phyloP scores from a whole-genome alignment of 2,329 filamentous ascomycete genomes.

The Scedosporium aurantiacum region DNA sequence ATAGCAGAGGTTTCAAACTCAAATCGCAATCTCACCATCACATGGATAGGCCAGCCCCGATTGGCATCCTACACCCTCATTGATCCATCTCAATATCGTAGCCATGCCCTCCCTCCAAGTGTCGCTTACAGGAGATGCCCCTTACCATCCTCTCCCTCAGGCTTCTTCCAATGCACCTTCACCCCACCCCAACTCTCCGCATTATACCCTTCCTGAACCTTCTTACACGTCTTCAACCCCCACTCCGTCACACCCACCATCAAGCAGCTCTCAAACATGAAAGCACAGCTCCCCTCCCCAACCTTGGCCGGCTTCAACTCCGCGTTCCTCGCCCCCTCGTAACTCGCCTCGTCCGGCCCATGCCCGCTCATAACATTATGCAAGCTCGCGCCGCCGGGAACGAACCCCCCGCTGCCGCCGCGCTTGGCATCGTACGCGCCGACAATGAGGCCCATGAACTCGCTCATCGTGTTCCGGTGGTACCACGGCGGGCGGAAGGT shows the following conservation, averaged over 20 bases:
- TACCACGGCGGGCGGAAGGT: conserved; percentile 66
- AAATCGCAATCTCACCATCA: too few species aligned
- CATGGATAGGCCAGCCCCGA: not conserved
- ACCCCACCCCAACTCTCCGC: conserved; percentile 70
- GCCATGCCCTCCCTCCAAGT: not conserved
- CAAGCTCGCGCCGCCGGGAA: conserved; percentile 47
- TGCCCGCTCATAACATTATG: conserved; percentile 65
- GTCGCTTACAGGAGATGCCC: conserved; percentile 18
- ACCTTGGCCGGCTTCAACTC: conserved; percentile 46
- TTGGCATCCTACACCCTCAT: not conserved
- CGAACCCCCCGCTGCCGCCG: conserved; percentile 41
- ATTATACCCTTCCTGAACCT: conserved; percentile 58
- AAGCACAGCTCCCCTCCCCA: conserved; percentile 50
- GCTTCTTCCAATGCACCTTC: conserved; percentile 48
- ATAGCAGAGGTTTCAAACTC: too few species aligned
- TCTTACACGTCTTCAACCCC: conserved; percentile 49
- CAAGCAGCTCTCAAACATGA: conserved; percentile 59
- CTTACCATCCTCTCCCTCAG: conserved; percentile 19
- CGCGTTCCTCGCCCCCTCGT: conserved; percentile 44
- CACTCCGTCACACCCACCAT: conserved; percentile 65
- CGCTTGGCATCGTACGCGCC: conserved; percentile 53
- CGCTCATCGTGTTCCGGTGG: conserved; percentile 57
- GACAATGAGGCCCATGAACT: conserved; percentile 51
- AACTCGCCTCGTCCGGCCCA: conserved; percentile 47
- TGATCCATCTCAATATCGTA: not conserved